Evolutionary conservation across 1,139 yeast genomes (phyloP).

Genomic region (Blastobotrys ciferrii): DNA sequence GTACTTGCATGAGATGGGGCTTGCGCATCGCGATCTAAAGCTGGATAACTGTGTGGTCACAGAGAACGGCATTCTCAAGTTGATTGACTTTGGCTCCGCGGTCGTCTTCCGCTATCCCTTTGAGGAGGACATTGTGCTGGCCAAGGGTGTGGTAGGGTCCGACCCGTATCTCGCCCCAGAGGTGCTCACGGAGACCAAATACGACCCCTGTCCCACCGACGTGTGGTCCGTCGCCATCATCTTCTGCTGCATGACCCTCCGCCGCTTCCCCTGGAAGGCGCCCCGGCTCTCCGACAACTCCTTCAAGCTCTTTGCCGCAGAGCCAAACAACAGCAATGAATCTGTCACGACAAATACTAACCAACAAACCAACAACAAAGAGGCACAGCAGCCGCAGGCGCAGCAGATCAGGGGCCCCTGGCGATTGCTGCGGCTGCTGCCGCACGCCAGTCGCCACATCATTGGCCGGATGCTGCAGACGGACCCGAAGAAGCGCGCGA

Average conservation of each 20-base stretch:
- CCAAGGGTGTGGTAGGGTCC: constrained; percentile 95
- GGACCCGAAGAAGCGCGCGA: constrained; percentile 66
- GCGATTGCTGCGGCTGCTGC: constrained; percentile 79
- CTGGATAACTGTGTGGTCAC: constrained; percentile 93
- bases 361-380: constrained; percentile 4
- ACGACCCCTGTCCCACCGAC: constrained; percentile 92
- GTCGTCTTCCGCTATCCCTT: constrained; percentile 91
- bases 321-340: constrained; percentile 23
- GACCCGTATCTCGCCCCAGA: constrained; percentile 99
- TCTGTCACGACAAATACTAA: constrained; percentile 16
- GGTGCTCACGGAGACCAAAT: constrained; percentile 66
- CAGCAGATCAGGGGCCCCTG: constrained; percentile 67
- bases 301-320: constrained; percentile 62
- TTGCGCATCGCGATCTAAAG: constrained; percentile 94
- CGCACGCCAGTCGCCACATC: constrained; percentile 79
- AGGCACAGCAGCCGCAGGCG: neutral
- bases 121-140: constrained; percentile 70
- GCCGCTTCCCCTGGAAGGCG: constrained; percentile 96
- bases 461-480: constrained; percentile 70
- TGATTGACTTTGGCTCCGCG: constrained; percentile 96
- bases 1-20: constrained; percentile 80
- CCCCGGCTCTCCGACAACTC: constrained; percentile 87
- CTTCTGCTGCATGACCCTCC: constrained; percentile 91
- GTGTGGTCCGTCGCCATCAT: constrained; percentile 95
- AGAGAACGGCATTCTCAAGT: constrained; percentile 77